phyloP scores from a whole-genome alignment of 169 alveolate species.

The Eimeria falciformis region DNA sequence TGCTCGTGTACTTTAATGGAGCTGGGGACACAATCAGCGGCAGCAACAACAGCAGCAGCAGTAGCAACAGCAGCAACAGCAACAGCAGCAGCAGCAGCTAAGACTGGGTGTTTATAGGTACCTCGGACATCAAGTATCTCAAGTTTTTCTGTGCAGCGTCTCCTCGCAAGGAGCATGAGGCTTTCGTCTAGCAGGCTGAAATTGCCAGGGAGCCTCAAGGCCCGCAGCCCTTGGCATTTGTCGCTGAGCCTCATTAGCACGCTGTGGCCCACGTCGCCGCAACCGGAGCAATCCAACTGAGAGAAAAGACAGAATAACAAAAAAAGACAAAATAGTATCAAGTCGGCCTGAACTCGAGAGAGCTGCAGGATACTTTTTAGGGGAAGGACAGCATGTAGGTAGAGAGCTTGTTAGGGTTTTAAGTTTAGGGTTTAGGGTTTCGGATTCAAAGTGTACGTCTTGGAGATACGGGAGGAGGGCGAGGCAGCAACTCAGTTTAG shows the following conservation, averaged over 20 bases:
- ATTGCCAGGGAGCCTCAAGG: neutral
- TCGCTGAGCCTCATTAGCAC: conserved; percentile 20
- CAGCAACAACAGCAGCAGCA: conserved; percentile 14
- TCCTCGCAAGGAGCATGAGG: neutral
- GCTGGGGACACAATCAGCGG: neutral
- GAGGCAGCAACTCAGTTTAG: conserved; percentile 9
- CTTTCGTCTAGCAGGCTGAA: neutral
- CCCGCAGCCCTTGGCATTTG: conserved; percentile 15
- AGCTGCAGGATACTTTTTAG: too few species aligned
- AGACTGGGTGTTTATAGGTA: neutral
- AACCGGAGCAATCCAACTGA: conserved; percentile 5
- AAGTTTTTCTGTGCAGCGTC: neutral
- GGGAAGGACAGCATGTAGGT: neutral
- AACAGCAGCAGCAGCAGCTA: neutral
- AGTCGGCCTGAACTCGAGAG: too few species aligned
- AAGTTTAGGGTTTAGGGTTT: neutral
- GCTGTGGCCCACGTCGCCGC: conserved; percentile 7
- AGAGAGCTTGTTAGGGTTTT: neutral
- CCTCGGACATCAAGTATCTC: neutral
- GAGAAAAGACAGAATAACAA: neutral
- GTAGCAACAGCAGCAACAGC: neutral
- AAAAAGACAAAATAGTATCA: neutral
- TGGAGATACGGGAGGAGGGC: conserved; percentile 24
- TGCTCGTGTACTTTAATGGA: neutral
- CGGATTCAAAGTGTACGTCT: neutral